These are phyloP conservation scores for Fibroporia radiculosa DNA, from an alignment of 768 basidiomycete genomes.

Conservation along the genomic window DNA sequence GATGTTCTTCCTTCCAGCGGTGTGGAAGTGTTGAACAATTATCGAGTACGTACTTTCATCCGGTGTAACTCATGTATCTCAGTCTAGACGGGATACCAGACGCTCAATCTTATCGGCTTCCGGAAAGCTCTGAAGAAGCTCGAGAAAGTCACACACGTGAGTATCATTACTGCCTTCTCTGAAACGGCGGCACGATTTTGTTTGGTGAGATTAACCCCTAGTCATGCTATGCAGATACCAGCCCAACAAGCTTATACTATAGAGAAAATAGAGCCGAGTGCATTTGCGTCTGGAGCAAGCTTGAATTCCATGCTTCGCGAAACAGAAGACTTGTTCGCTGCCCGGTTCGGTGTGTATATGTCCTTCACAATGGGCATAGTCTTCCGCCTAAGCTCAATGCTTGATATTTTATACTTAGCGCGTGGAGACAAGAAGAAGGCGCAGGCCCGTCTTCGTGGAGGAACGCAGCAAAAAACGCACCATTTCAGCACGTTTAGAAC, in stretches of 20 bases:
- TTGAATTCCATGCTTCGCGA: conserved; percentile 64
- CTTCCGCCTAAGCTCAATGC: background rate
- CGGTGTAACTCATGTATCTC: background rate
- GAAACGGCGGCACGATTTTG: no score
- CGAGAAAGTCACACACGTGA: conserved; percentile 67
- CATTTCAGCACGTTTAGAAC: conserved; percentile 70
- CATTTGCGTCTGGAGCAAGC: conserved; percentile 55
- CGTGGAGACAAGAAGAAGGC: conserved; percentile 79
- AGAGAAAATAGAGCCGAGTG: conserved; percentile 65
- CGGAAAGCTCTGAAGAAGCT: conserved; percentile 83
- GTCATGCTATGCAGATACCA: conserved; percentile 39
- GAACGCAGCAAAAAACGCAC: conserved; percentile 43
- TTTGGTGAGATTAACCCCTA: no score
- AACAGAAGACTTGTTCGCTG: conserved; percentile 72
- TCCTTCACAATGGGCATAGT: background rate
- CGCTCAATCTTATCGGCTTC: conserved; percentile 75
- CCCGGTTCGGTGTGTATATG: conserved; percentile 57
- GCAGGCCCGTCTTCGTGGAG: conserved; percentile 52
- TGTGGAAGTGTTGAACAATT: conserved; percentile 82
- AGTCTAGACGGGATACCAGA: conserved; percentile 1
- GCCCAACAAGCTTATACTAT: conserved; percentile 73
- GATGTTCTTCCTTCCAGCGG: conserved; percentile 36
- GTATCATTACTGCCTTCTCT: conserved; percentile 2
- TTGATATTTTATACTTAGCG: conserved; percentile 23
- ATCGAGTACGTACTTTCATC: conserved; percentile 48